Conservation (phyloP, 345 rosid species). For the Punica granatum region DNA sequence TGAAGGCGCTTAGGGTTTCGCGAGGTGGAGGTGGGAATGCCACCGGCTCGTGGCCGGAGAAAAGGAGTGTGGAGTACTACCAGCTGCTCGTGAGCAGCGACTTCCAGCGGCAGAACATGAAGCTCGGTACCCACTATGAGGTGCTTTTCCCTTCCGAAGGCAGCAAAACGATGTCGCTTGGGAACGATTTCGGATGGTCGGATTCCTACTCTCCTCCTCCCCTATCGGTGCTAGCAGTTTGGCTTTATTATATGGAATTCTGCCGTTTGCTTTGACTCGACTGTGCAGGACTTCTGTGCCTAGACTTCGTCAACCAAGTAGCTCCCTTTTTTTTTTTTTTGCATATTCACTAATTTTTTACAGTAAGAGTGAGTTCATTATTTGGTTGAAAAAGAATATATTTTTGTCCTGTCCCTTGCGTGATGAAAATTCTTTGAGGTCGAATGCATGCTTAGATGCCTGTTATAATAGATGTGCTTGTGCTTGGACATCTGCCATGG, state of each 20-base stretch:
- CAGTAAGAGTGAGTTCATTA: neutral
- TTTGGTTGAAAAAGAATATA: neutral
- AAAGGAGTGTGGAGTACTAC: slow-evolving; percentile 53
- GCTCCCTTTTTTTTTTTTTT: neutral
- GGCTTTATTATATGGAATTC: neutral
- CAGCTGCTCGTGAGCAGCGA: slow-evolving; percentile 40
- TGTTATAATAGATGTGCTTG: too few species aligned
- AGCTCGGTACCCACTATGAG: slow-evolving; percentile 47
- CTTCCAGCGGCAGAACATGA: slow-evolving; percentile 64
- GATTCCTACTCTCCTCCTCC: neutral
- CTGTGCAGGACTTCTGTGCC: neutral
- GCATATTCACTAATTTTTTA: neutral
- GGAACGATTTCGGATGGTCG: slow-evolving; percentile 77
- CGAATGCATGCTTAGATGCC: too few species aligned
- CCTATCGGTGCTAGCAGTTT: neutral
- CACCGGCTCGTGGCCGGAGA: slow-evolving; percentile 38
- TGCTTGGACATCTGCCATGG: too few species aligned
- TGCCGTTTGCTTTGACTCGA: neutral
- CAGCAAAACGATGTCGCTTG: slow-evolving; percentile 53
- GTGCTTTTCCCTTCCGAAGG: slow-evolving; percentile 77
- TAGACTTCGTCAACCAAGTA: neutral
- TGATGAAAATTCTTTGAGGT: too few species aligned
- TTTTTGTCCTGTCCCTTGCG: neutral
- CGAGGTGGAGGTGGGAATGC: slow-evolving; percentile 9
- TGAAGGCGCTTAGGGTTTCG: slow-evolving; percentile 28